Evolutionary conservation across 1,139 yeast genomes (phyloP).

Genomic region (Suhomyces bolitotheri): DNA sequence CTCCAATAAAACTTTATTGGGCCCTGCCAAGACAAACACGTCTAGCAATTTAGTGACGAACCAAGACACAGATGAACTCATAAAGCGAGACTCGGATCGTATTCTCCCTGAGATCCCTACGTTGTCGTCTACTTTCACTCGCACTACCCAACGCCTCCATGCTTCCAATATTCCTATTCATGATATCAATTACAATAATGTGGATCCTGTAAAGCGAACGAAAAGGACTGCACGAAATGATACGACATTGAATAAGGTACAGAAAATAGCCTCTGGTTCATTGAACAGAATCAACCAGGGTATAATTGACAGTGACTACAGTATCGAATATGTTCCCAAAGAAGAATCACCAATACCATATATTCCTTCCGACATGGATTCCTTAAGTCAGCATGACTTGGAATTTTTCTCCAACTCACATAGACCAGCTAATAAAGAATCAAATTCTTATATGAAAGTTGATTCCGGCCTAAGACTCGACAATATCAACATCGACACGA

Average conservation of each 20-base stretch:
- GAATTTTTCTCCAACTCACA: constrained; percentile 22
- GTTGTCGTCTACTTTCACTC: constrained; percentile 7
- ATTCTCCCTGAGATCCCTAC: constrained; percentile 2
- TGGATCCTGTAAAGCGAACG: constrained; percentile 36
- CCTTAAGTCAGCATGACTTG: constrained; percentile 26
- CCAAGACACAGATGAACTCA: constrained; percentile 3
- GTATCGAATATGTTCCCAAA: constrained; percentile 21
- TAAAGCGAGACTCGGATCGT: constrained; percentile 1
- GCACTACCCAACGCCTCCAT: constrained; percentile 25
- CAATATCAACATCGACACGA: constrained; percentile 18
- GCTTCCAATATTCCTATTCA: constrained; percentile 20
- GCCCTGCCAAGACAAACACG: not conserved
- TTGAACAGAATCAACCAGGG: constrained; percentile 8
- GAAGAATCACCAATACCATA: constrained; percentile 30
- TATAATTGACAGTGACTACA: constrained; percentile 18
- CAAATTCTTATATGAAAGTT: constrained; percentile 5
- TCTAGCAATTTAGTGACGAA: not conserved
- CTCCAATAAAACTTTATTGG: constrained; percentile 2
- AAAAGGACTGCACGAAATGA: constrained; percentile 10
- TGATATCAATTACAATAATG: constrained; percentile 24
- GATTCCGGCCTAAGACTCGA: constrained; percentile 16
- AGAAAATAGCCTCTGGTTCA: not conserved
- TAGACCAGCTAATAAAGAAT: not conserved
- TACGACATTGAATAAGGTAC: constrained; percentile 10
- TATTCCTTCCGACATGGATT: constrained; percentile 33